These are phyloP conservation scores for Stemphylium beticola DNA, from an alignment of 2,329 filamentous ascomycete genomes.

Conservation along the genomic window DNA sequence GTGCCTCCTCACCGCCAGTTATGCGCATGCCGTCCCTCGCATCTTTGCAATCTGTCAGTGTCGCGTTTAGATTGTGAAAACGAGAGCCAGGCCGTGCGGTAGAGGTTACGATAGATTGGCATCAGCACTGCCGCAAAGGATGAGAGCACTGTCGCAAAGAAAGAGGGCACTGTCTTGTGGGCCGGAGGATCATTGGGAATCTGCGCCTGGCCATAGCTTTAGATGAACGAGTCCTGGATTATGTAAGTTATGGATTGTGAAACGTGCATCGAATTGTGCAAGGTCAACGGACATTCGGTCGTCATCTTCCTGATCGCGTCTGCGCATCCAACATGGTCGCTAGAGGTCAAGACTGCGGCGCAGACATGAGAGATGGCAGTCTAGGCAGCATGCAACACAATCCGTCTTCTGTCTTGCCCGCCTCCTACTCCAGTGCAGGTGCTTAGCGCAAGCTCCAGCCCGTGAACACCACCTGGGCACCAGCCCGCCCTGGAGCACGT, in stretches of 20 bases:
- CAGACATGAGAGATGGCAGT: too few species aligned
- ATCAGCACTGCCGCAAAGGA: too few species aligned
- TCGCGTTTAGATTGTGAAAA: not conserved
- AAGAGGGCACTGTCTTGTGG: not conserved
- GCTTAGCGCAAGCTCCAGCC: conserved; percentile 5
- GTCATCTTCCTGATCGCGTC: too few species aligned
- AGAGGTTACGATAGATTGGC: not conserved
- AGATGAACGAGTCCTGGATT: not conserved
- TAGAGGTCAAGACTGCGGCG: too few species aligned
- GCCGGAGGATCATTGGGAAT: conserved; percentile 2
- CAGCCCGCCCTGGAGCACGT: too few species aligned
- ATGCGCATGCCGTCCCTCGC: conserved; percentile 4
- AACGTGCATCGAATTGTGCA: not conserved
- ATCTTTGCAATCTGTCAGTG: not conserved
- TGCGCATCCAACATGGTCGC: too few species aligned
- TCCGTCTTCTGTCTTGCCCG: too few species aligned
- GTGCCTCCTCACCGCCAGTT: conserved; percentile 29
- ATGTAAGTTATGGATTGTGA: not conserved
- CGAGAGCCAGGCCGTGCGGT: not conserved
- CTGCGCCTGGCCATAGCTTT: not conserved
- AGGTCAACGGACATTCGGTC: not conserved
- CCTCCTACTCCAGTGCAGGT: too few species aligned
- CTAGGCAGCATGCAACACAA: too few species aligned
- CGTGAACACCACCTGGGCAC: conserved; percentile 15
- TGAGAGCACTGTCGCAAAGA: too few species aligned